Conservation (phyloP, 768 basidiomycete genomes). For the Psilocybe subaeruginosa region DNA sequence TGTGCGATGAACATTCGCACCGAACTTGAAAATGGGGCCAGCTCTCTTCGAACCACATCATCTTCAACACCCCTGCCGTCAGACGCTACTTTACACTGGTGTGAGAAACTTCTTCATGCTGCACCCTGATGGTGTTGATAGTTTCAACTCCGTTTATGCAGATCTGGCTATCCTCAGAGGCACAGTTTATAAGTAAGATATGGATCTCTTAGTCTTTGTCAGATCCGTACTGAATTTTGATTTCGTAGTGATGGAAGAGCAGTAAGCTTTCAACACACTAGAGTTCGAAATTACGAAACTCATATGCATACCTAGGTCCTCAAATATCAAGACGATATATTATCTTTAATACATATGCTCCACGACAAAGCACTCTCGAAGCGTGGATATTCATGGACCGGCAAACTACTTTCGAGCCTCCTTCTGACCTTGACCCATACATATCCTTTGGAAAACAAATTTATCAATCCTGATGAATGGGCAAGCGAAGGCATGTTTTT, state of each 20-base stretch:
- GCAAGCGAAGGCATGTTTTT: constrained; percentile 58
- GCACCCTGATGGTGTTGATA: neutral
- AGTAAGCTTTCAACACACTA: constrained; percentile 36
- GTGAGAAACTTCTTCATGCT: constrained; percentile 41
- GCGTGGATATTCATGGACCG: constrained; percentile 81
- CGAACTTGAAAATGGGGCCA: constrained; percentile 87
- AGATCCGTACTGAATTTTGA: constrained; percentile 1
- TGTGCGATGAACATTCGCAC: constrained; percentile 68
- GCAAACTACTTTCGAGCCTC: constrained; percentile 73
- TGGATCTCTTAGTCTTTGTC: neutral
- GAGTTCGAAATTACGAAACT: neutral
- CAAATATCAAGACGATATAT: constrained; percentile 61
- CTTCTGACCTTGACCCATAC: constrained; percentile 78
- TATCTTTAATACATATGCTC: constrained; percentile 63
- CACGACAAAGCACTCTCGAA: constrained; percentile 77
- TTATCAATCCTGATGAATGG: constrained; percentile 81
- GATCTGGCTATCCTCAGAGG: constrained; percentile 79
- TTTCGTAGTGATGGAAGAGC: constrained; percentile 57
- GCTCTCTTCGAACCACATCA: constrained; percentile 72
- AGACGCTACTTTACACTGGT: constrained; percentile 89
- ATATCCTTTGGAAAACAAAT: constrained; percentile 80
- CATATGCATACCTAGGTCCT: constrained; percentile 48
- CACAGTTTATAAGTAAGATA: constrained; percentile 74
- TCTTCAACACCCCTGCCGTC: constrained; percentile 69
- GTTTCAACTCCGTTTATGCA: constrained; percentile 24